Evolutionary conservation across 495 filamentous ascomycete species (phyloP).

Genomic region (Glonium stellatum): DNA sequence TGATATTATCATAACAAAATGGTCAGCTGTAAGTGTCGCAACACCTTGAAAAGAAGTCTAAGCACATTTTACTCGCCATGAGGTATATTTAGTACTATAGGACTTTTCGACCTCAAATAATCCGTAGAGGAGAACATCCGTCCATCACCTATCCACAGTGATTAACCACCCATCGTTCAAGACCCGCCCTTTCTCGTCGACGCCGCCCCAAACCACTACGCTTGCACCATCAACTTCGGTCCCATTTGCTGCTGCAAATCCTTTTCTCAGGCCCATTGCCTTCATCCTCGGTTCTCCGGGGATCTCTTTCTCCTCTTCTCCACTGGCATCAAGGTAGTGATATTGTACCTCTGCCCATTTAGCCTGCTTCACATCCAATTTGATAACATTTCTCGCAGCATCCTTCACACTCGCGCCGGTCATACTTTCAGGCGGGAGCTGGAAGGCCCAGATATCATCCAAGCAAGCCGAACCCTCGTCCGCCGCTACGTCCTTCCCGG

Average conservation of each 20-base stretch:
- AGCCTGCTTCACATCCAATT: conserved; percentile 31
- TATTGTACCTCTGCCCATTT: conserved; percentile 46
- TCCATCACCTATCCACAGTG: conserved; percentile 29
- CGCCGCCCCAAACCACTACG: conserved; percentile 34
- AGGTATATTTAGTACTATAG: too few species aligned
- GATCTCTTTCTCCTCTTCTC: conserved; percentile 25
- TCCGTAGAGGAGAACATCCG: too few species aligned
- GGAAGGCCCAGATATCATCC: conserved; percentile 35
- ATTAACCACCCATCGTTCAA: conserved; percentile 35
- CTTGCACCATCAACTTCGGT: conserved; percentile 35
- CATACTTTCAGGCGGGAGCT: conserved; percentile 45
- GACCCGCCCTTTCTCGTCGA: conserved; percentile 25
- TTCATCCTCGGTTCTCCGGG: conserved; percentile 15
- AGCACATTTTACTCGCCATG: too few species aligned
- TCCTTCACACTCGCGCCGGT: conserved; percentile 48
- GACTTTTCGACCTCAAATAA: too few species aligned
- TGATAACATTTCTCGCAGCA: conserved; percentile 27
- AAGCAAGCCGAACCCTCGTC: conserved; percentile 25
- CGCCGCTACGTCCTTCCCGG: conserved; percentile 32
- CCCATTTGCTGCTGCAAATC: conserved; percentile 29
- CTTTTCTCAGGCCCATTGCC: conserved; percentile 20
- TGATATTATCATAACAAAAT: too few species aligned
- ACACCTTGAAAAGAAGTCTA: too few species aligned
- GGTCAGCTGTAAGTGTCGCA: too few species aligned
- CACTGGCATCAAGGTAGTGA: conserved; percentile 22